phyloP scores from a whole-genome alignment of 305 asterid species.

The Euphrasia arctica region DNA sequence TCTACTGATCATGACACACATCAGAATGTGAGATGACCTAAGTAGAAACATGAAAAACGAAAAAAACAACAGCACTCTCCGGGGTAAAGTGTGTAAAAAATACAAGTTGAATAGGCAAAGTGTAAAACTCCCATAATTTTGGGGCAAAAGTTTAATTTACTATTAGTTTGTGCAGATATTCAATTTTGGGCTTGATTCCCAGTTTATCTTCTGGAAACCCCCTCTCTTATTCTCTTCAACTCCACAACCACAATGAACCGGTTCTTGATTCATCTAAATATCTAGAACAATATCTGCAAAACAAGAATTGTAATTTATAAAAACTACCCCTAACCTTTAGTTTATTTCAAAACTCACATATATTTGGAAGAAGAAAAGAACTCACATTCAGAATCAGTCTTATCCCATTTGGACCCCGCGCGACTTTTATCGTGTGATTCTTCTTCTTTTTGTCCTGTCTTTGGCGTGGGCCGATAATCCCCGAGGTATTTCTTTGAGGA shows the following conservation, averaged over 20 bases:
- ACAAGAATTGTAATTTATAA: neutral
- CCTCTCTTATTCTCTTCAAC: constrained; percentile 15
- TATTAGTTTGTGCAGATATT: constrained; percentile 11
- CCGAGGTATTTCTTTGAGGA: constrained; percentile 49
- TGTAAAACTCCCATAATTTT: neutral
- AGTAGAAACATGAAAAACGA: no score
- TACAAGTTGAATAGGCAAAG: neutral
- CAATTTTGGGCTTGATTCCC: constrained; percentile 24
- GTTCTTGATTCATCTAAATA: constrained; percentile 38
- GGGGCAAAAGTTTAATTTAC: neutral
- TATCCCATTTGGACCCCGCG: constrained; percentile 71
- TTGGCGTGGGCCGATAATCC: constrained; percentile 30
- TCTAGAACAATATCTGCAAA: constrained; percentile 85
- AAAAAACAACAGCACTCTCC: neutral
- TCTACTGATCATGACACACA: no score
- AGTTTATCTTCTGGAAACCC: constrained; percentile 11
- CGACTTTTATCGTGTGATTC: constrained; percentile 26
- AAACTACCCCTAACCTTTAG: neutral
- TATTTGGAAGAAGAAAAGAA: neutral
- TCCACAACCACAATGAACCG: constrained; percentile 7
- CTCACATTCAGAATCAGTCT: constrained; percentile 89
- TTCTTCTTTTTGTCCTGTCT: constrained; percentile 37
- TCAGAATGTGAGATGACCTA: no score
- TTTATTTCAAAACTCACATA: neutral
- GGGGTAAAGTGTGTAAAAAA: neutral